Base-by-base conservation (phyloP, 2,329 filamentous ascomycete genomes). In the Fusarium brevicatenulatum region DNA sequence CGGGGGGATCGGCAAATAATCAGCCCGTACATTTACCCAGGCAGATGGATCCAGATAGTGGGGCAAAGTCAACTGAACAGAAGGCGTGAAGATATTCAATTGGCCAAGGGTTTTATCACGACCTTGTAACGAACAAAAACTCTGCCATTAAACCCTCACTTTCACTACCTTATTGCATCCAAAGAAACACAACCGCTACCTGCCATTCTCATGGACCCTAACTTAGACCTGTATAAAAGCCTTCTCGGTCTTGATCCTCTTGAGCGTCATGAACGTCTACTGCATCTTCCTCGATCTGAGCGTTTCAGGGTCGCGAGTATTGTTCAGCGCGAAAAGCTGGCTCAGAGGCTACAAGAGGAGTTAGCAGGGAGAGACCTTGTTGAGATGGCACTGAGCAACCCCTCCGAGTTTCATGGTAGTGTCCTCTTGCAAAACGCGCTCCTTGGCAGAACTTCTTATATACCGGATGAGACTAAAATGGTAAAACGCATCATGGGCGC, bases 111-210 rank as follows among this genome's bases (percentile, higher is more conserved):
- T 34, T 34, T 34, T 34, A 34, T 34, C 12, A 34, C 12, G 32
- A 34, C 32, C 12, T 34, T 4, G 12, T 13, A 34, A 15, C 32
- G 15, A 15, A 40, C 15, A 18, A 23, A 43, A 43, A 23, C 0
- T 43, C 42, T 9, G 16, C 11, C 15, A 12, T 18, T 18, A 0
- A 44, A 10, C 42, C 7, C 11, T 25, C 16, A 25, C 23, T 4
- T 19, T 19, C 0, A 4, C 16, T 9, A 44, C 8, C 16, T 44
- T 13, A 19, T 25, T 2, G 8, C 7, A 1, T 10, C 23, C 4
- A 25, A 19, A 44, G 43, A 19, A 25, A 9, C 23, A 25, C 16
- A 19, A 19, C 10, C 10, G 25, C 16, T 6, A 0, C 4, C 16
- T 5, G 5, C 16, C 4, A 25, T 44, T 2, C 1, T 4, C 12